phyloP scores from a whole-genome alignment of 805 yeast genomes.

The Cyberlindnera mycetangii region DNA sequence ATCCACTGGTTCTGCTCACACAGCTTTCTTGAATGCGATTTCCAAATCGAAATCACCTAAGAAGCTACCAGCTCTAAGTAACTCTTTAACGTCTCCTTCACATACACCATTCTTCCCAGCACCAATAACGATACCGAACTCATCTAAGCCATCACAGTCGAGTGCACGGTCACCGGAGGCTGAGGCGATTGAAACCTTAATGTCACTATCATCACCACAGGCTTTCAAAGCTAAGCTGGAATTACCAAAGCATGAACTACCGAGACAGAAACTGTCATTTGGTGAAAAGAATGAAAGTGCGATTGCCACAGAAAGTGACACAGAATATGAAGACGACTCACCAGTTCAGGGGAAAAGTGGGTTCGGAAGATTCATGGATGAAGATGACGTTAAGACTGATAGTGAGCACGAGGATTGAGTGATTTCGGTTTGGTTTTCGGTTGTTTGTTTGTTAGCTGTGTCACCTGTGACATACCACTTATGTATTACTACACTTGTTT shows the following conservation, averaged over 20 bases:
- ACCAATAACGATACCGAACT: constrained; percentile 5
- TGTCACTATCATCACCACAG: constrained; percentile 34
- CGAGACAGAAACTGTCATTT: constrained; percentile 25
- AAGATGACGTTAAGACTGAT: constrained; percentile 14
- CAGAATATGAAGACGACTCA: constrained; percentile 17
- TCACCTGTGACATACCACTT: too few species aligned
- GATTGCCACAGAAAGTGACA: constrained; percentile 19
- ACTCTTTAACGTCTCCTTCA: not conserved
- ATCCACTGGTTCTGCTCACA: constrained; percentile 36
- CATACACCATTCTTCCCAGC: constrained; percentile 9
- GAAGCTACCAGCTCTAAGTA: constrained; percentile 10
- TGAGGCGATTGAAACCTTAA: constrained; percentile 39
- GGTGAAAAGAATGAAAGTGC: constrained; percentile 21
- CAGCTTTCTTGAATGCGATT: constrained; percentile 38
- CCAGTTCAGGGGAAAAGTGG: not conserved
- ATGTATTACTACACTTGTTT: too few species aligned
- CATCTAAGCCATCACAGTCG: constrained; percentile 2
- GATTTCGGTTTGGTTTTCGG: not conserved
- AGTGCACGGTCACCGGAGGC: constrained; percentile 30
- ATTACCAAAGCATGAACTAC: constrained; percentile 8
- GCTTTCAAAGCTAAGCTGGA: constrained; percentile 9
- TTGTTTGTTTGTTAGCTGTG: not conserved
- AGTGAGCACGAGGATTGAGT: constrained; percentile 12
- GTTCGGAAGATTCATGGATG: constrained; percentile 3
- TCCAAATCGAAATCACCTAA: constrained; percentile 32